Base-by-base conservation (phyloP, 305 asterid genomes). In the Fraxinus sp. region DNA sequence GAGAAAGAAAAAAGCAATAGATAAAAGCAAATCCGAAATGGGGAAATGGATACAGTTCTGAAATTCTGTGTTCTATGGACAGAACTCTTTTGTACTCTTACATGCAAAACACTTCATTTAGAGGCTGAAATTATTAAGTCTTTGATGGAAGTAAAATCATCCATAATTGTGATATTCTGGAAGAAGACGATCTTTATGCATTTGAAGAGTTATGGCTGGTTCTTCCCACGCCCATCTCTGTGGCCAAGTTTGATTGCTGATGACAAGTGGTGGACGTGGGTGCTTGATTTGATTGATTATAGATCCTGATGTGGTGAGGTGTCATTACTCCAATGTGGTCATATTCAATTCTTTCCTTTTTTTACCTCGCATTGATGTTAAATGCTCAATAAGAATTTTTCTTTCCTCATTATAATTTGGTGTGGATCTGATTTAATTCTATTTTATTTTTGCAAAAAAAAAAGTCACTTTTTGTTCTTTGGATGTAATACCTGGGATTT, bases 291-390 rank as follows among this genome's bases (percentile, higher is more conserved):
- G 90, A 83, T 88, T 83, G 87, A 85, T 86, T 76, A 77, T 62
- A 68, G 85, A 80, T 84, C 84, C 83, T 83, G 84, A 81, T 82
- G 82, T 79, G 89, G 91, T 89, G 90, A 87, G 89, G 89, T 83
- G 90, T 81, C 28, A 64, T 80, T 75, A 80, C 89, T 87, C 88
- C 84, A 87, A 81, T 82, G 78, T 82, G 88, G 75, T 88, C 73
- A 73, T 83, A 77, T 79, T 85, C 83, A 84, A 77, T 75, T 89
- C 79, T 83, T 79, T 86, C 80, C 86, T 70, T 73, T 28, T 85
- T 80, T 81, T 75, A 41, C 52, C 87, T 72, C 49, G 52, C 46
- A 35, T 75, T 77, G 57, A 73, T 85, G 71, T 57, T 32, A 32
- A 80, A 77, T 84, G 82, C 73, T 77, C 85, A 76, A 43, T 82